A percentile compares a stretch with the other conserved stretches of the same genome.
Evolutionary conservation across 2,329 filamentous ascomycete species (phyloP).

Genomic region (Aspergillus pseudoglaucus): DNA sequence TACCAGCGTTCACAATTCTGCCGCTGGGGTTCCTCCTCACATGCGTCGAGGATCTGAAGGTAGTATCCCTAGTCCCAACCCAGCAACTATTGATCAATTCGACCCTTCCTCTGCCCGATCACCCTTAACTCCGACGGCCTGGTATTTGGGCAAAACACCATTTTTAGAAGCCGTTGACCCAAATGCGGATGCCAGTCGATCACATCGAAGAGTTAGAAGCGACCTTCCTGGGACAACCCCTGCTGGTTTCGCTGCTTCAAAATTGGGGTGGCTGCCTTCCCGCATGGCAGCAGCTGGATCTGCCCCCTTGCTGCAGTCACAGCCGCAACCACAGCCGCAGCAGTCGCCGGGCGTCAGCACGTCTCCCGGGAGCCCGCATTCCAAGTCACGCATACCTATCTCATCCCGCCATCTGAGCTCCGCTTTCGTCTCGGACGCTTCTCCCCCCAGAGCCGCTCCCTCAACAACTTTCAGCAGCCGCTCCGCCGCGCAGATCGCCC

Average conservation of each 20-base stretch:
- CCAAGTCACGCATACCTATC: constrained; percentile 42
- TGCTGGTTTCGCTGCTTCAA: constrained; percentile 21
- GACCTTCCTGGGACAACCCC: constrained; percentile 45
- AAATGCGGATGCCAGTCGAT: constrained; percentile 13
- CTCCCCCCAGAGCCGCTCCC: constrained; percentile 26
- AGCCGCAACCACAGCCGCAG: not conserved
- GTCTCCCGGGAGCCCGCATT: constrained; percentile 25
- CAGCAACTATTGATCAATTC: constrained; percentile 35
- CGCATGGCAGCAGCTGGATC: constrained; percentile 30
- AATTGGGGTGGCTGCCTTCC: constrained; percentile 3
- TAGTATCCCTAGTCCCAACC: constrained; percentile 51
- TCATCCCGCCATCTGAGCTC: constrained; percentile 36
- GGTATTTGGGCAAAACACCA: constrained; percentile 50
- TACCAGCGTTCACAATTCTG: constrained; percentile 44
- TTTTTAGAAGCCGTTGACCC: constrained; percentile 37
- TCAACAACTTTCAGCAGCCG: constrained; percentile 28
- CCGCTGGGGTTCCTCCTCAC: constrained; percentile 53
- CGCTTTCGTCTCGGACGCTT: constrained; percentile 26
- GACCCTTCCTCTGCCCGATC: constrained; percentile 44
- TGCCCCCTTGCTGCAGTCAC: constrained; percentile 14
- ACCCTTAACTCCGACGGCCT: constrained; percentile 60
- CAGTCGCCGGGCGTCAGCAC: constrained; percentile 19
- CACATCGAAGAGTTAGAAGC: constrained; percentile 45
- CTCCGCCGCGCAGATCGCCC: constrained; percentile 20
- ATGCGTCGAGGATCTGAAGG: constrained; percentile 65